Conservation (phyloP, 352 stramenopile genomes). For the Pythium rhizo-oryzae region DNA sequence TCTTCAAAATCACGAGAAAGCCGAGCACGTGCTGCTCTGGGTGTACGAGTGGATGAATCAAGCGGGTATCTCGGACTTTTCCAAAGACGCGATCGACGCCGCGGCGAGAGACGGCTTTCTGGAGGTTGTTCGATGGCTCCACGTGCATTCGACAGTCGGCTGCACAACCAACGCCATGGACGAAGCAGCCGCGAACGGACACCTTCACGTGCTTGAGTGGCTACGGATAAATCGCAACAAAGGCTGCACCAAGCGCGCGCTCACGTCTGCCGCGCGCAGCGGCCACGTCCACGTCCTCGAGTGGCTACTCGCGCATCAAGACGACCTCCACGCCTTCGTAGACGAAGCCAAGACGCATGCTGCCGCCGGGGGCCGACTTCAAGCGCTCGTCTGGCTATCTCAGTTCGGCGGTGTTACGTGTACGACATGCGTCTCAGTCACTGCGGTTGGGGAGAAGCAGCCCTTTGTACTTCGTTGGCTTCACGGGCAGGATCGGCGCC, state of each 20-base stretch:
- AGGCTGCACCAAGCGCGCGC: conserved; percentile 2
- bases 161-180: conserved; percentile 7
- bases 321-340: background rate
- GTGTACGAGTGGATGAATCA: conserved; percentile 10
- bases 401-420: background rate
- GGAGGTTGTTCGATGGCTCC: conserved; percentile 18
- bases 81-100: background rate
- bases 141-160: background rate
- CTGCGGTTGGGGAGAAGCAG: background rate
- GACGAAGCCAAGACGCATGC: background rate
- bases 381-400: conserved; percentile 7
- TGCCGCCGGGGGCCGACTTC: conserved; percentile 8
- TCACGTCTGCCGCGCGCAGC: conserved; percentile 1
- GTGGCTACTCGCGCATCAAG: conserved; percentile 12
- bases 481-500: too few relatives aligned
- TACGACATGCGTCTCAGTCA: background rate
- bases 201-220: conserved; percentile 12
- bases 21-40: background rate
- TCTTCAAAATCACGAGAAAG: conserved; percentile 2
- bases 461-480: conserved; percentile 4
- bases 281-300: conserved; percentile 23
- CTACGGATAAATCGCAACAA: conserved; percentile 2
- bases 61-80: background rate
- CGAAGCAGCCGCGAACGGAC: conserved; percentile 1
- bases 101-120: conserved; percentile 14